Evolutionary conservation across 768 basidiomycete species (phyloP).

Genomic region (Mycena floridula): DNA sequence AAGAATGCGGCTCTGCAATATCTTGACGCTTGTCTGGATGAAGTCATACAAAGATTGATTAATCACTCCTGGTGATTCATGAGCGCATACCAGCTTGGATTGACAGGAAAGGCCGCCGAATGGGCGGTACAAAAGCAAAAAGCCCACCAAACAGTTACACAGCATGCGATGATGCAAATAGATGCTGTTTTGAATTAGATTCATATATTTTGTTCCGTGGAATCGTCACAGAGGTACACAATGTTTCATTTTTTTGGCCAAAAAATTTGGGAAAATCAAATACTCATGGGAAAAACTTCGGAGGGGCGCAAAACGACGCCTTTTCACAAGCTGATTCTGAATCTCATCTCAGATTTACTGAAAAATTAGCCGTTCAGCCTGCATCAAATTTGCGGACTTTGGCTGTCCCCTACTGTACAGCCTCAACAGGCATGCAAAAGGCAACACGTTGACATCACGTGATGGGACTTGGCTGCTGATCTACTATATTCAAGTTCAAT

Average conservation of each 20-base stretch:
- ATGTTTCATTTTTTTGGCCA: slow-evolving; percentile 1
- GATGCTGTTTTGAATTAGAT: slow-evolving; percentile 11
- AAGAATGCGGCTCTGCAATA: slow-evolving; percentile 11
- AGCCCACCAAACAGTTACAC: slow-evolving; percentile 12
- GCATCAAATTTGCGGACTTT: slow-evolving; percentile 10
- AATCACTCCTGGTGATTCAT: slow-evolving; percentile 18
- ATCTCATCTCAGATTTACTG: slow-evolving; percentile 10
- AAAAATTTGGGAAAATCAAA: slow-evolving; percentile 10
- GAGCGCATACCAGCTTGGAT: slow-evolving; percentile 17
- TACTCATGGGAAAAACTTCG: slow-evolving; percentile 8
- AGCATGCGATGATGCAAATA: slow-evolving; percentile 15
- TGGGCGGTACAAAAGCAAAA: slow-evolving; percentile 25
- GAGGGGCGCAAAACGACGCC: slow-evolving; percentile 8
- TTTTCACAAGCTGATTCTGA: slow-evolving; percentile 11
- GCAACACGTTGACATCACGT: too few relatives aligned
- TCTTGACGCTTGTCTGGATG: slow-evolving; percentile 21
- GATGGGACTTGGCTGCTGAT: too few relatives aligned
- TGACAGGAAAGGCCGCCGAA: slow-evolving; percentile 21
- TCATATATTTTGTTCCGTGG: too few relatives aligned
- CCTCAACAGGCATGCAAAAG: too few relatives aligned
- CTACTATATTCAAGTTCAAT: too few relatives aligned
- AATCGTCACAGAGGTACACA: too few relatives aligned
- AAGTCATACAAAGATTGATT: slow-evolving; percentile 19
- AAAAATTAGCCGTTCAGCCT: slow-evolving; percentile 1
- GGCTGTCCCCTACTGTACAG: slow-evolving; percentile 17